Evolutionary conservation across 2,329 filamentous ascomycete genomes (phyloP).

Genomic region (Ophiostoma australiae): DNA sequence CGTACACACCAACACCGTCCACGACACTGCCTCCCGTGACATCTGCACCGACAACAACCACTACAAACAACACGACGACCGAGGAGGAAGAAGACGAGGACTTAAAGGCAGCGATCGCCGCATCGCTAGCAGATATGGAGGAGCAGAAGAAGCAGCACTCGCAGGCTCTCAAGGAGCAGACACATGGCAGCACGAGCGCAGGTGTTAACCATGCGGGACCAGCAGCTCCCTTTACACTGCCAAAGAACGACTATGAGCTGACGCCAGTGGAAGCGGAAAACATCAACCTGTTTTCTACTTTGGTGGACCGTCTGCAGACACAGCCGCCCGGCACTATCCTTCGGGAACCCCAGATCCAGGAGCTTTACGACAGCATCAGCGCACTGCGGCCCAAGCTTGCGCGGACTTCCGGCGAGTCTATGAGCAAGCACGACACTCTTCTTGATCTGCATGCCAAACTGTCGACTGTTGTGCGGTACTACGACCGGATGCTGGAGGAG

Average conservation of each 20-base stretch:
- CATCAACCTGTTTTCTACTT: slow-evolving; percentile 89
- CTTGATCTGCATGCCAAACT: slow-evolving; percentile 92
- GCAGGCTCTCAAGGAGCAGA: slow-evolving; percentile 74
- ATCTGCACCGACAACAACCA: slow-evolving; percentile 13
- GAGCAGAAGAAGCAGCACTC: slow-evolving; percentile 92
- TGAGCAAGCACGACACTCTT: slow-evolving; percentile 98
- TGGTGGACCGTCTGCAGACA: slow-evolving; percentile 91
- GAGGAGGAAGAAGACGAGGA: slow-evolving; percentile 75
- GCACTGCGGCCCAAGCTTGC: slow-evolving; percentile 87
- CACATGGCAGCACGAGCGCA: slow-evolving; percentile 48
- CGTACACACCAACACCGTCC: slow-evolving; percentile 7
- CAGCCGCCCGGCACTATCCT: slow-evolving; percentile 93
- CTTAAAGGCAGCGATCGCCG: slow-evolving; percentile 88
- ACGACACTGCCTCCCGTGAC: slow-evolving; percentile 7
- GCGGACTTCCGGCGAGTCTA: slow-evolving; percentile 93
- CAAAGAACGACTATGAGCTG: slow-evolving; percentile 91
- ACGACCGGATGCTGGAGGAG: slow-evolving; percentile 96
- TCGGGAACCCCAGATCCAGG: slow-evolving; percentile 95
- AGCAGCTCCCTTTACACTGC: slow-evolving; percentile 49
- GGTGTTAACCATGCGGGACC: slow-evolving; percentile 31
- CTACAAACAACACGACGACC: neutral
- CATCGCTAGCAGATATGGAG: slow-evolving; percentile 94
- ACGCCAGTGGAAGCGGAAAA: slow-evolving; percentile 93
- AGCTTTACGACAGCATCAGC: slow-evolving; percentile 97
- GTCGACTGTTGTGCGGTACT: slow-evolving; percentile 93